Percentiles rank a stretch among this genome's conserved stretches.
phyloP scores from a whole-genome alignment of 2,329 filamentous ascomycete genomes.

The Stachybotrys chlorohalonatus region DNA sequence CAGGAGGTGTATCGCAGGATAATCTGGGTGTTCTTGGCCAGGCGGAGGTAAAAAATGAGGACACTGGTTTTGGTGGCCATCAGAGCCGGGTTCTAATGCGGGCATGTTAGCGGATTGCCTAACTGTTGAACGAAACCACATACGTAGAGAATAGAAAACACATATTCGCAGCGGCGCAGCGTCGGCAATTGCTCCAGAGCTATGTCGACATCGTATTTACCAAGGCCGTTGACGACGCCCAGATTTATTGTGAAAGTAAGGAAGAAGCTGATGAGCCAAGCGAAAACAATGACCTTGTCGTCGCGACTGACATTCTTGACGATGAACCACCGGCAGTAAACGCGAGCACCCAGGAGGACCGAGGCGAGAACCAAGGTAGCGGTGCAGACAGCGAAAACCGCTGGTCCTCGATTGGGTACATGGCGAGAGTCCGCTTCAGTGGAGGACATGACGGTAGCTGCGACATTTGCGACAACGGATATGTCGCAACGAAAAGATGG shows the following conservation, averaged over 20 bases:
- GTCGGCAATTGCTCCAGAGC: conserved; percentile 32
- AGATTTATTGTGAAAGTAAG: conserved; percentile 58
- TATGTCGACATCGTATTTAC: conserved; percentile 57
- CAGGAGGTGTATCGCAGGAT: conserved; percentile 78
- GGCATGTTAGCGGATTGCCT: conserved; percentile 2
- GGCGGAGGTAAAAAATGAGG: conserved; percentile 77
- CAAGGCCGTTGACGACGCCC: conserved; percentile 55
- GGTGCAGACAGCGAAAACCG: conserved; percentile 62
- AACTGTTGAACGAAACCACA: conserved; percentile 10
- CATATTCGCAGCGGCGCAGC: conserved; percentile 53
- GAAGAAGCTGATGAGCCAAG: conserved; percentile 65
- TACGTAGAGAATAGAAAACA: conserved; percentile 55
- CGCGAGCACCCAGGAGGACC: conserved; percentile 64
- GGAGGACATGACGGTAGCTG: conserved; percentile 14
- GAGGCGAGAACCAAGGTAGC: conserved; percentile 61
- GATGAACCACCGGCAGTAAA: conserved; percentile 64
- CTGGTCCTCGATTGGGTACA: conserved; percentile 43
- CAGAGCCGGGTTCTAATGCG: conserved; percentile 67
- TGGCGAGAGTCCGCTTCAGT: conserved; percentile 12
- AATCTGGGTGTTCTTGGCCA: conserved; percentile 68
- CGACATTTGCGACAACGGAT: conserved; percentile 7
- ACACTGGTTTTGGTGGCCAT: conserved; percentile 94
- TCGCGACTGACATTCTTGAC: conserved; percentile 65
- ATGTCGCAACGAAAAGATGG: too few relatives aligned
- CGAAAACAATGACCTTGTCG: conserved; percentile 72